Base-by-base conservation (phyloP, 345 rosid genomes). In the Syzygium oleosum region DNA sequence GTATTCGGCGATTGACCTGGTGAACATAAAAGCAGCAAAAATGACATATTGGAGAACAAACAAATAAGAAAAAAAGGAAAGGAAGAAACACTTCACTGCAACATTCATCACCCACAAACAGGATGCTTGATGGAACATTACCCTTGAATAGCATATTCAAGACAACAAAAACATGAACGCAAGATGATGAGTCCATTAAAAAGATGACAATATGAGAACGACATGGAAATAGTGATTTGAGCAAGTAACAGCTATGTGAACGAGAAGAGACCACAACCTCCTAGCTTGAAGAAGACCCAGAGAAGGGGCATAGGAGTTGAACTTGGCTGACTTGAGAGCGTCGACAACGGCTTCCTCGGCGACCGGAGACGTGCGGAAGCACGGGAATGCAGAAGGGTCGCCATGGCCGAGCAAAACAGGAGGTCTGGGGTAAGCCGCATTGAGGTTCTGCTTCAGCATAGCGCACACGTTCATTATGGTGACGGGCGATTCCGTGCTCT, bases 261-360 rank as follows among this genome's bases (percentile, higher is more conserved):
- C 9, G 38, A 63, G 77, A 63, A 14, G 9, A 29, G 38, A 63
- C 38, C 38, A 23, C 8, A 61, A 88, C 91, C 85, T 89, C 11
- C 91, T 90, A 14, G 92, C 89, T 5, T 90, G 89, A 87, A 88
- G 93, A 83, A 93, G 46, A 52, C 95, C 96, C 29, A 56, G 63
- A 46, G 89, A 38, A 15, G 93, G 87, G 85, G 93, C 55, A 85
- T 93, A 94, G 27, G 86, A 88, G 84, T 94, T 94, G 86, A 86
- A 91, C 25, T 93, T 84, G 51, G 89, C 92, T 1, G 96, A 94
- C 12, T 85, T 86, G 11, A 94, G 29, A 83, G 95, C 86, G 7
- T 92, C 90, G 5, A 90, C 88, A 51, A 94, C 61, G 77, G 98
- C 95, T 22, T 93, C 94, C 59, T 90, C 94, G 0, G 95, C 92